A percentile compares a stretch with the other conserved stretches of the same genome.
Conservation (phyloP, 1,284 basidiomycete species). For the Cerrena zonata region DNA sequence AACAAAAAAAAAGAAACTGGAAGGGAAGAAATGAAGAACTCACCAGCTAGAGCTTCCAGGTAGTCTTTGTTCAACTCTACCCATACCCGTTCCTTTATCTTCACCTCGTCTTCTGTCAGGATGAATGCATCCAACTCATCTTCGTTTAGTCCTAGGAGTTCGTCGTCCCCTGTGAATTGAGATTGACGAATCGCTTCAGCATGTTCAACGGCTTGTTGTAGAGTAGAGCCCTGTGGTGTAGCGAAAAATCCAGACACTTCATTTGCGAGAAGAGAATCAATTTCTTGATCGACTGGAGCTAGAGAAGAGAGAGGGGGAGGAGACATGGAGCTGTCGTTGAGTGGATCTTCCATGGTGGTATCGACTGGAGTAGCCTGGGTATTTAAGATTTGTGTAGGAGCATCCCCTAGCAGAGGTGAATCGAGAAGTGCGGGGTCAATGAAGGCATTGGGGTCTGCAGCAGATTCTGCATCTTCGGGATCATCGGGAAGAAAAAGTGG, state of each 20-base stretch:
- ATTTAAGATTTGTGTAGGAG: background rate
- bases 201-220: conserved; percentile 58
- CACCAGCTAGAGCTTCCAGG: conserved; percentile 82
- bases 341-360: background rate
- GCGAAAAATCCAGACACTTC: conserved; percentile 63
- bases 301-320: background rate
- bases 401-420: conserved; percentile 13
- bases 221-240: conserved; percentile 48
- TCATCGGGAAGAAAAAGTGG: conserved; percentile 31
- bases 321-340: background rate
- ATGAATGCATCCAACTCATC: conserved; percentile 87
- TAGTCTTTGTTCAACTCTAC: conserved; percentile 94
- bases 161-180: conserved; percentile 46
- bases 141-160: conserved; percentile 81
- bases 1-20: no score
- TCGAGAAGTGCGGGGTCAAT: conserved; percentile 56
- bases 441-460: conserved; percentile 29
- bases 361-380: background rate
- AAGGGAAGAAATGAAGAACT: no score
- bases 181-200: conserved; percentile 54
- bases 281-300: conserved; percentile 36
- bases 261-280: conserved; percentile 51
- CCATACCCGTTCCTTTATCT: conserved; percentile 92
- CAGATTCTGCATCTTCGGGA: conserved; percentile 16
- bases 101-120: conserved; percentile 80